Percentiles rank a stretch among this genome's conserved stretches.
Evolutionary conservation across 2,329 filamentous ascomycete species (phyloP).

Genomic region (Sporothrix brunneoviolacea): DNA sequence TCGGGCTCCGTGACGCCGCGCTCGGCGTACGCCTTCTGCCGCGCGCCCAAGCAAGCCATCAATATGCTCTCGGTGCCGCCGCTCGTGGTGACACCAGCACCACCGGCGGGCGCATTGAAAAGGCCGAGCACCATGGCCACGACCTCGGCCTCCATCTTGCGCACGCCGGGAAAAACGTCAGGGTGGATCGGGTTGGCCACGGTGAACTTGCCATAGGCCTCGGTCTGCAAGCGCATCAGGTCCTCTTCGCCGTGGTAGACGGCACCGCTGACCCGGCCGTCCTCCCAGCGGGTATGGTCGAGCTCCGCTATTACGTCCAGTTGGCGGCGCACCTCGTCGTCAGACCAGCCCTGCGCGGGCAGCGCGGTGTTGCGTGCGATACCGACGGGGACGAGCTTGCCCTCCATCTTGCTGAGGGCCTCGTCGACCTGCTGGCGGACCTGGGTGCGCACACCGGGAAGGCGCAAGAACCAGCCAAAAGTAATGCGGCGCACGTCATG

Average conservation of each 20-base stretch:
- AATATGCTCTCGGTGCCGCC: slow-evolving; percentile 95
- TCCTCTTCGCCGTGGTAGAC: slow-evolving; percentile 91
- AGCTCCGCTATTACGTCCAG: slow-evolving; percentile 71
- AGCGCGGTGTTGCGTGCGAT: slow-evolving; percentile 63
- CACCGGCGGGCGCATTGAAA: slow-evolving; percentile 82
- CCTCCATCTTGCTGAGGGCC: slow-evolving; percentile 71
- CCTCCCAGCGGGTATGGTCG: slow-evolving; percentile 96
- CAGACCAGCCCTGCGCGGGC: slow-evolving; percentile 75
- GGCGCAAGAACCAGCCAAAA: slow-evolving; percentile 79
- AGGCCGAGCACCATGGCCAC: slow-evolving; percentile 89
- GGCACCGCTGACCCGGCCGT: slow-evolving; percentile 86
- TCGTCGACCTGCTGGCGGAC: slow-evolving; percentile 80
- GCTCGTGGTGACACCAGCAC: slow-evolving; percentile 81
- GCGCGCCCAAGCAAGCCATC: slow-evolving; percentile 85
- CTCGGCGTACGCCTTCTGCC: slow-evolving; percentile 82
- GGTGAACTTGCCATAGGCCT: slow-evolving; percentile 90
- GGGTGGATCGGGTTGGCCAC: slow-evolving; percentile 96
- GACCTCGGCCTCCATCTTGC: slow-evolving; percentile 98
- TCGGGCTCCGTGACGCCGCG: slow-evolving; percentile 86
- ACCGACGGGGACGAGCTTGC: slow-evolving; percentile 71
- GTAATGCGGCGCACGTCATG: slow-evolving; percentile 61
- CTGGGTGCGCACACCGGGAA: slow-evolving; percentile 78
- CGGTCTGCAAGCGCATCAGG: slow-evolving; percentile 75
- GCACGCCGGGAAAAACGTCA: slow-evolving; percentile 93
- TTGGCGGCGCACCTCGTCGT: slow-evolving; percentile 73